Evolutionary conservation across 768 basidiomycete species (phyloP), one percentile per base, ranked within the genome.

Genomic region (Leccinum obscurum): DNA sequence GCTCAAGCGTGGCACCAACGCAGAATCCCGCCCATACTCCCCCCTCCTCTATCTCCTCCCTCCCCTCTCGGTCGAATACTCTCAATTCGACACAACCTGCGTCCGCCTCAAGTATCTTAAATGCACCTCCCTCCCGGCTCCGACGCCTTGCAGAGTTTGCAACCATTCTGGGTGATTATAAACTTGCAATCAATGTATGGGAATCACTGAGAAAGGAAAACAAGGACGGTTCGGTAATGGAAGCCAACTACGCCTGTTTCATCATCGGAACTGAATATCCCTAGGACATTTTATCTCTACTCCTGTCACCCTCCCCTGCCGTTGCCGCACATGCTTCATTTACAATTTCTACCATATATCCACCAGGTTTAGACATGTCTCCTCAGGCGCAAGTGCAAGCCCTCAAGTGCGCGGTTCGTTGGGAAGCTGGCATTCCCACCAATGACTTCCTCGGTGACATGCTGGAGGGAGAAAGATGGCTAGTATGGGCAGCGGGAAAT

Each of bases 141-240:
- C 83, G 94, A 50, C 86, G 96, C n/a, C 78, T 98, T 4, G 97
- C 95, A 10, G 97, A 99, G 73, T 95, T 98, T 76, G 88, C 93
- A 9, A 97, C 97, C 20, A 85, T 95, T 60, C 76, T 98, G 3
- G 90, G 94, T 3, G 97, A 99, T 74, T 86, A 87, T 72, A 93
- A 92, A 66, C 80, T 95, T 34, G 96, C 95, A 0, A 78, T 83
- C 3, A 75, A 77, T 8, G 85, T 95, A 3, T 98, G 95, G 90
- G 97, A 98, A 70, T 79, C 87, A 4, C 70, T 94, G 35, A 80
- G 92, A 53, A 94, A 94, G 70, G 95, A 98, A 61, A 84, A 84
- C 48, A 94, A 92, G 69, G 87, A 88, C 37, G 95, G 95, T 48
- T 90, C 89, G 30, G 93, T 95, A 74, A 64, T 57, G 20, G 15